Conservation (phyloP, 1,284 basidiomycete genomes). For the Sanghuangporus weigelae region DNA sequence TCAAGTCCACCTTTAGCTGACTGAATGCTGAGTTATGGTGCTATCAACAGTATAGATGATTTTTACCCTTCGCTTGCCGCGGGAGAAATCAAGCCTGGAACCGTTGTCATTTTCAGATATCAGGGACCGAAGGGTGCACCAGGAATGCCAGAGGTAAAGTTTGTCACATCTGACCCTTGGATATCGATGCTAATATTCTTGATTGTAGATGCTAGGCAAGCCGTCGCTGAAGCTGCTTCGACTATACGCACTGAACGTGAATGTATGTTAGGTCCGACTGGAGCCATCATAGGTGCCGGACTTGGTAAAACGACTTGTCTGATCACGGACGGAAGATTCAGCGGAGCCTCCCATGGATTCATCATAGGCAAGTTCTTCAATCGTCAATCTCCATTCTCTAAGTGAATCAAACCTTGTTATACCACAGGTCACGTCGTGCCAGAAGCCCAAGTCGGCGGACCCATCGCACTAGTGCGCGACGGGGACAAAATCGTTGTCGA, state of each 20-base stretch:
- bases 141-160: slow-evolving; percentile 86
- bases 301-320: slow-evolving; percentile 87
- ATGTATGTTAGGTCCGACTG: slow-evolving; percentile 62
- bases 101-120: slow-evolving; percentile 88
- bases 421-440: slow-evolving; percentile 81
- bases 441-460: slow-evolving; percentile 89
- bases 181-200: background rate
- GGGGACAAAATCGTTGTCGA: slow-evolving; percentile 87
- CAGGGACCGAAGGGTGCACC: slow-evolving; percentile 95
- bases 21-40: background rate
- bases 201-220: slow-evolving; percentile 43
- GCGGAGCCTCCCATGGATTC: slow-evolving; percentile 66
- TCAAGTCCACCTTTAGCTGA: background rate
- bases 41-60: slow-evolving; percentile 55
- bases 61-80: slow-evolving; percentile 83
- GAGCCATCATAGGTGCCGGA: slow-evolving; percentile 89
- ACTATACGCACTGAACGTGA: background rate
- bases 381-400: background rate
- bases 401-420: background rate
- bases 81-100: slow-evolving; percentile 83
- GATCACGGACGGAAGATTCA: slow-evolving; percentile 96
- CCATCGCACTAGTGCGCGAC: slow-evolving; percentile 91
- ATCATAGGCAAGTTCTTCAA: slow-evolving; percentile 46
- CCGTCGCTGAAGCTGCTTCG: background rate
- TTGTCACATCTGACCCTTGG: background rate